These are phyloP conservation scores for Corynespora cassiicola DNA, from an alignment of 2,329 filamentous ascomycete species.

Conservation along the genomic window DNA sequence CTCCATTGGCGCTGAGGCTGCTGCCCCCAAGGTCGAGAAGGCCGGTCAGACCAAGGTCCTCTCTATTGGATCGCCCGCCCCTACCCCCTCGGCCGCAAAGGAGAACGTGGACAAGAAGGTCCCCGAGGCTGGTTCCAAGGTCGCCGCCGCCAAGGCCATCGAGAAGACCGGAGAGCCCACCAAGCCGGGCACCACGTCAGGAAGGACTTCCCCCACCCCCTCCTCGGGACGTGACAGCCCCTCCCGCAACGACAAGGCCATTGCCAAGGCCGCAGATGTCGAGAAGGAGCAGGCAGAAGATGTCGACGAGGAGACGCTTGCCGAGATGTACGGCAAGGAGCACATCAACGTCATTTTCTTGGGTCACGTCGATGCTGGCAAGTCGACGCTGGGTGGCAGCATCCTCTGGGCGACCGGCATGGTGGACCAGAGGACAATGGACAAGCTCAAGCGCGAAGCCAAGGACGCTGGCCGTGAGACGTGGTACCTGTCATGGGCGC, in stretches of 20 bases:
- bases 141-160: constrained; percentile 85
- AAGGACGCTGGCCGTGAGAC: constrained; percentile 96
- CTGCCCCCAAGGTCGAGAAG: constrained; percentile 62
- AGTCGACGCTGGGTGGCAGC: constrained; percentile 92
- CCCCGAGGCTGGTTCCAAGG: constrained; percentile 79
- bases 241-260: constrained; percentile 64
- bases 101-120: constrained; percentile 50
- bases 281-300: constrained; percentile 79
- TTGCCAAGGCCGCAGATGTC: constrained; percentile 74
- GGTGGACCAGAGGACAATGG: constrained; percentile 98
- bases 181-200: constrained; percentile 58
- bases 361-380: constrained; percentile 97
- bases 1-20: constrained; percentile 62
- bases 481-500: constrained; percentile 98
- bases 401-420: constrained; percentile 95
- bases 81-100: constrained; percentile 59
- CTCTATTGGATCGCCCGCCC: constrained; percentile 67
- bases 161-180: constrained; percentile 82
- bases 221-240: constrained; percentile 87
- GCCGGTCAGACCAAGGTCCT: constrained; percentile 71
- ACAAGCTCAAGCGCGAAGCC: constrained; percentile 90
- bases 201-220: constrained; percentile 80
- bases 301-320: constrained; percentile 83
- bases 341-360: constrained; percentile 97
- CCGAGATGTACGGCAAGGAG: constrained; percentile 96